phyloP scores from a whole-genome alignment of 2,329 filamentous ascomycete species.

The Penicillium freii region DNA sequence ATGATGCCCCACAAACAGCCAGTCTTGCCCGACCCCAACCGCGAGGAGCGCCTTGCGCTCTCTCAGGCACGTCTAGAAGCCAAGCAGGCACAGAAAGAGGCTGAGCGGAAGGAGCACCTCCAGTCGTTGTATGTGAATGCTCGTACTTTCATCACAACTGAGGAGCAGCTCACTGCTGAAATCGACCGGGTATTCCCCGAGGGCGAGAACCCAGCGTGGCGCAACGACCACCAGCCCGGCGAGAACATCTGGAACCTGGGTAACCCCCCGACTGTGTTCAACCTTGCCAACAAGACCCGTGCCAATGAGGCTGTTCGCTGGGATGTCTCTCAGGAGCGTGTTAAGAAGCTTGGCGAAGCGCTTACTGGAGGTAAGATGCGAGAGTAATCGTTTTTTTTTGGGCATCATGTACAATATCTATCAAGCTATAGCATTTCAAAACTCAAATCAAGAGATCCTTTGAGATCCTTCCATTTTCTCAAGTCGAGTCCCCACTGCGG shows the following conservation, averaged over 20 bases:
- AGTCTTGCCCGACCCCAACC: slow-evolving; percentile 61
- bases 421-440: slow-evolving; percentile 18
- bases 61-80: slow-evolving; percentile 41
- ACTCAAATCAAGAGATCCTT: slow-evolving; percentile 6
- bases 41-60: slow-evolving; percentile 55
- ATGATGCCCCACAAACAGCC: slow-evolving; percentile 51
- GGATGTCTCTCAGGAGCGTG: slow-evolving; percentile 54
- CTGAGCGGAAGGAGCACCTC: slow-evolving; percentile 66
- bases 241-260: slow-evolving; percentile 54
- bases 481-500: background rate
- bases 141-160: slow-evolving; percentile 78
- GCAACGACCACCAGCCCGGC: slow-evolving; percentile 42
- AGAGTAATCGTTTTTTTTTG: slow-evolving; percentile 12
- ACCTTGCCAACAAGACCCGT: slow-evolving; percentile 30
- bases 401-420: slow-evolving; percentile 27
- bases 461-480: background rate
- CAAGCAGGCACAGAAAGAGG: slow-evolving; percentile 52
- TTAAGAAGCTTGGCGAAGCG: slow-evolving; percentile 64
- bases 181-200: slow-evolving; percentile 76
- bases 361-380: slow-evolving; percentile 66
- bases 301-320: slow-evolving; percentile 36
- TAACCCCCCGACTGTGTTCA: slow-evolving; percentile 43
- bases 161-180: slow-evolving; percentile 69
- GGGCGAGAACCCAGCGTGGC: slow-evolving; percentile 47
- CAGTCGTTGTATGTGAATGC: slow-evolving; percentile 90